These are phyloP conservation scores for Neospora caninum DNA, from an alignment of 169 alveolate genomes.

Conservation along the genomic window DNA sequence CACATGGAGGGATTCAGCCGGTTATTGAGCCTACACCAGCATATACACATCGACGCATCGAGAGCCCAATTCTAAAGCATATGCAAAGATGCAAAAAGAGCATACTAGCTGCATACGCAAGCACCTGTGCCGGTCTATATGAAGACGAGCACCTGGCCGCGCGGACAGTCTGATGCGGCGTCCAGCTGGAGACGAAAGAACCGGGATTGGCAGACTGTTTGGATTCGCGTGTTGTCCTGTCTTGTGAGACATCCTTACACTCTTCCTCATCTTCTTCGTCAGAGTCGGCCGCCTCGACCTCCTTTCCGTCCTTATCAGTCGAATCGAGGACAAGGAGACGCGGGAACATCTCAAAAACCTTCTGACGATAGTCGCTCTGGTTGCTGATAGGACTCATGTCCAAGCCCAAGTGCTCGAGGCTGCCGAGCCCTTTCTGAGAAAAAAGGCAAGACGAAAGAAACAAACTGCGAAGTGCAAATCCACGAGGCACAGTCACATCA, in stretches of 20 bases:
- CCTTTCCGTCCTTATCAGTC: conserved; percentile 85
- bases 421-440: conserved; percentile 65
- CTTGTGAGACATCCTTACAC: conserved; percentile 56
- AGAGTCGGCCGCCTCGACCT: conserved; percentile 80
- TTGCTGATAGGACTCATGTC: conserved; percentile 89
- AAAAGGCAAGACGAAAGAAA: background rate
- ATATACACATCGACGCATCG: no score
- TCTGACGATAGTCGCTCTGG: conserved; percentile 81
- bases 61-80: no score
- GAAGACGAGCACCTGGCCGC: background rate
- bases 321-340: conserved; percentile 85
- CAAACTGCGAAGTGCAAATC: no score
- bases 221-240: no score
- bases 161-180: no score
- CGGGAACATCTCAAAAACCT: conserved; percentile 84
- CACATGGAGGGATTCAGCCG: no score
- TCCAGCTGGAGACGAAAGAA: no score
- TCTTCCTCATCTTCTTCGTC: conserved; percentile 88
- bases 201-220: no score
- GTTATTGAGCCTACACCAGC: no score
- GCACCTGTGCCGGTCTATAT: background rate
- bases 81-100: background rate
- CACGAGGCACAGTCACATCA: no score
- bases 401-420: conserved; percentile 83
- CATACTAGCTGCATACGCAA: background rate